Evolutionary conservation across 352 stramenopile species (phyloP).

Genomic region (Phytophthora lateralis): DNA sequence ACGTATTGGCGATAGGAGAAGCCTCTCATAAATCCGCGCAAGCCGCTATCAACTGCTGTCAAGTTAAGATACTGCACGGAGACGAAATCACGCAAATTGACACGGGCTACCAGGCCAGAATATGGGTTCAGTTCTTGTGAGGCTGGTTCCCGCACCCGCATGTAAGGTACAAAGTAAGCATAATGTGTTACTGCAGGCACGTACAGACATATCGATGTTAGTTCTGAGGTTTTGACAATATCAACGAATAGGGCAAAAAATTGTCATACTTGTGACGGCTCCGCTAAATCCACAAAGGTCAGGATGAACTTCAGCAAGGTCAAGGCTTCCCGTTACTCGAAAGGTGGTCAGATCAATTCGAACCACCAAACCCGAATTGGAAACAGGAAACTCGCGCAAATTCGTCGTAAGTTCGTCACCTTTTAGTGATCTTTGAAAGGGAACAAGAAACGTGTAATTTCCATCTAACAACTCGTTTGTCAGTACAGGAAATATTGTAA

Average conservation of each 20-base stretch:
- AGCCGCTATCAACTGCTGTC: conserved; percentile 43
- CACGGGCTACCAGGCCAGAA: conserved; percentile 59
- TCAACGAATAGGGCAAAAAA: not conserved
- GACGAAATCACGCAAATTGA: conserved; percentile 71
- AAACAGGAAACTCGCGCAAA: conserved; percentile 72
- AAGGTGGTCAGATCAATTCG: conserved; percentile 65
- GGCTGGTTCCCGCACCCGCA: conserved; percentile 47
- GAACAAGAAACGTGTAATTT: conserved; percentile 66
- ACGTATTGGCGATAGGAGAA: conserved; percentile 82
- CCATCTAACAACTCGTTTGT: conserved; percentile 41
- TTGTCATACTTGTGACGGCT: conserved; percentile 47
- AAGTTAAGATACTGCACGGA: conserved; percentile 61
- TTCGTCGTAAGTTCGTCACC: conserved; percentile 64
- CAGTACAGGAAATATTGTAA: not conserved
- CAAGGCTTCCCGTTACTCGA: conserved; percentile 42
- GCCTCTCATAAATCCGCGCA: conserved; percentile 71
- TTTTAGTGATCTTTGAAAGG: conserved; percentile 45
- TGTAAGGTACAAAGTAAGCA: conserved; percentile 78
- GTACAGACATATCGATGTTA: not conserved
- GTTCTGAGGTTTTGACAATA: not conserved
- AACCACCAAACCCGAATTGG: conserved; percentile 66
- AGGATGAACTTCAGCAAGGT: conserved; percentile 51
- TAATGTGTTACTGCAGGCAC: conserved; percentile 56
- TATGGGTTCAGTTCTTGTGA: conserved; percentile 49
- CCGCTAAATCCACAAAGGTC: conserved; percentile 74